Conservation (phyloP, 2,329 filamentous ascomycete genomes). For the Alternaria arbusti region DNA sequence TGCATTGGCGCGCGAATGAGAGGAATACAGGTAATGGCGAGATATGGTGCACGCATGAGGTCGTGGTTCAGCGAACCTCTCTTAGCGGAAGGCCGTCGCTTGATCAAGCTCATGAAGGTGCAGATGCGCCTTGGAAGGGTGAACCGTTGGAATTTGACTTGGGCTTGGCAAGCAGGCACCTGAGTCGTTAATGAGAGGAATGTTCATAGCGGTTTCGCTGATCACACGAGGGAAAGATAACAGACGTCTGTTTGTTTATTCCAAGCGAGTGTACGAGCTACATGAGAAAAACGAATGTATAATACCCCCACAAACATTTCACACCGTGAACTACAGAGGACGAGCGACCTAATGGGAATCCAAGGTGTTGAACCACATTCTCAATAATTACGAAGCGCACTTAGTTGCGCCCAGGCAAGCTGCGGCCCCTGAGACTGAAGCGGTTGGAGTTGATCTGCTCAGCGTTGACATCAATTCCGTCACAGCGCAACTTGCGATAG, state of each 20-base stretch:
- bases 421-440: not conserved
- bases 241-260: not conserved
- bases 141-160: conserved; percentile 3
- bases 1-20: not conserved
- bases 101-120: not conserved
- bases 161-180: not conserved
- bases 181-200: not conserved
- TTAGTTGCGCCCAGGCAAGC: not conserved
- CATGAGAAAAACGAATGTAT: not conserved
- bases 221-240: not conserved
- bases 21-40: not conserved
- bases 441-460: not conserved
- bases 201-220: not conserved
- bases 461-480: not conserved
- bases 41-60: conserved; percentile 22
- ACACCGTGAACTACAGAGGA: not conserved
- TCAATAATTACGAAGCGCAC: not conserved
- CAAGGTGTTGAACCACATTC: not conserved
- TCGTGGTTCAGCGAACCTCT: conserved; percentile 11
- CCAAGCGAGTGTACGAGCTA: not conserved
- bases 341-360: not conserved
- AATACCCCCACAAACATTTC: not conserved
- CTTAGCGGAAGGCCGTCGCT: conserved; percentile 10
- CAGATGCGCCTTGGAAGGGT: conserved; percentile 7
- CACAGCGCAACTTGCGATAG: not conserved